Evolutionary conservation across 2,329 filamentous ascomycete species (phyloP), one percentile per base, ranked within the genome.

Genomic region (Penicillium capsulatum): DNA sequence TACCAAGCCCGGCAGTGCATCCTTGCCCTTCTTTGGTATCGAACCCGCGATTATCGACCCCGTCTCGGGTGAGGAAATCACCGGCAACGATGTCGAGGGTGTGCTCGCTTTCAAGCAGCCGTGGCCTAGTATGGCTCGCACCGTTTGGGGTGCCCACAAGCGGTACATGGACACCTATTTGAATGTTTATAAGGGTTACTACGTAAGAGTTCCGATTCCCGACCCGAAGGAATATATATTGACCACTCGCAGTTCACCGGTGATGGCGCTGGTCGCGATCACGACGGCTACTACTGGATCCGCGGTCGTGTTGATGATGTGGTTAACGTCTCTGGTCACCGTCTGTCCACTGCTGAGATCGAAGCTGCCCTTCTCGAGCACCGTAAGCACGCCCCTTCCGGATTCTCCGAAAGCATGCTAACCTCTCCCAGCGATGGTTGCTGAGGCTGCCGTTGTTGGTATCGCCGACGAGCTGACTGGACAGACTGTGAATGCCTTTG

Each of bases 281-380:
- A 95, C 69, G 92, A 98, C 59, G 92, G 92, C 41, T 98, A 96
- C 76, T 98, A 97, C 80, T 98, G 92, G 92, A 98, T 98, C 65
- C 87, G 92, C 48, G 92, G 92, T 51, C 89, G 92, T 67, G 92
- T 98, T 37, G 92, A 98, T 63, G 92, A 98, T 59, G 92, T 98
- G 30, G 91, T 98, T 66, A 98, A 98, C 68, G 92, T 98, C 47
- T 92, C 86, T 55, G 92, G 92, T 17, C 92, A 98, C 69, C 84
- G 92, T 65, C 77, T 98, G 48, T 97, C 91, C 11, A 98, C 92
- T 7, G 91, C 92, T 24, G 92, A 98, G 69, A 98, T 98, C 51
- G 92, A 98, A 71, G 92, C 92, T 17, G 92, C 92, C 13, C 81
- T 98, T 34, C 83, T 98, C 53, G 91, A 97, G 74, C 90, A 97